Conservation (phyloP, 306 rosid genomes). For the Cotoneaster glaucophyllus region DNA sequence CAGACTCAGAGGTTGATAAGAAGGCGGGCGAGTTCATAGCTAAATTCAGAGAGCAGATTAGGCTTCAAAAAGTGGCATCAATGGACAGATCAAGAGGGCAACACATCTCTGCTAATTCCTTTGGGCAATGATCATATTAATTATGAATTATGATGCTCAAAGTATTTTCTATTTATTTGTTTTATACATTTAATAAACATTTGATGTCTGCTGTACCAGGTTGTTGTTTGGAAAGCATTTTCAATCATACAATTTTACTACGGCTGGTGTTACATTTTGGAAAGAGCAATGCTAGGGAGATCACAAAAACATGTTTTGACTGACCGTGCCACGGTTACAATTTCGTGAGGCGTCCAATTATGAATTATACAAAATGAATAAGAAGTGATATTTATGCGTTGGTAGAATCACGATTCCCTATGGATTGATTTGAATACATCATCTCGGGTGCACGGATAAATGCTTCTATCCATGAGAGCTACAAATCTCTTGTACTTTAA, state of each 20-base stretch:
- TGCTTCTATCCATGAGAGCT: too few species aligned
- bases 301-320: not conserved
- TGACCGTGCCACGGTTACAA: not conserved
- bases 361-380: too few species aligned
- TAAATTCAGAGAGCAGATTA: slow-evolving; percentile 80
- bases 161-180: not conserved
- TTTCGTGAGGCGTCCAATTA: not conserved
- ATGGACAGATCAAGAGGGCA: slow-evolving; percentile 60
- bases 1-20: slow-evolving; percentile 82
- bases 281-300: not conserved
- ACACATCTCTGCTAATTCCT: slow-evolving; percentile 22
- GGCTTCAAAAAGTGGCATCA: slow-evolving; percentile 79
- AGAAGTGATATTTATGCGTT: too few species aligned
- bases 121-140: slow-evolving; percentile 30
- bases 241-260: not conserved
- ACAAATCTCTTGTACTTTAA: too few species aligned
- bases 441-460: too few species aligned
- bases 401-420: too few species aligned
- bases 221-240: not conserved
- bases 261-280: not conserved
- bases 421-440: too few species aligned
- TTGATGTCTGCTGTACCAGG: not conserved
- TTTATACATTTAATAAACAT: not conserved
- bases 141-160: not conserved
- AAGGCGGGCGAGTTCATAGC: slow-evolving; percentile 95